Conservation (phyloP, 2,329 filamentous ascomycete species). For the Penicillium sp. region DNA sequence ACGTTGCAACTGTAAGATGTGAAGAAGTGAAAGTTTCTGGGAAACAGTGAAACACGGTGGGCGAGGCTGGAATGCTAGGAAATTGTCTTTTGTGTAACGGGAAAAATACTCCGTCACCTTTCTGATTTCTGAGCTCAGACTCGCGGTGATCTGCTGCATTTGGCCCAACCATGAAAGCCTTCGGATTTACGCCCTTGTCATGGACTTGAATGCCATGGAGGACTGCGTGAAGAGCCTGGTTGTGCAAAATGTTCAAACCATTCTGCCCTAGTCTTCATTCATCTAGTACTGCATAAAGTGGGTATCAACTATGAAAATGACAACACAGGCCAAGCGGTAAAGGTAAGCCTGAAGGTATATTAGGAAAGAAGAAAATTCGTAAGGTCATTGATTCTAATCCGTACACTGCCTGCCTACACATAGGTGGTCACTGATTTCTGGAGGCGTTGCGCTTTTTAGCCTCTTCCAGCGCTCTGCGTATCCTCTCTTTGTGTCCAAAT, state of each 20-base stretch:
- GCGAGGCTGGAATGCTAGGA: not conserved
- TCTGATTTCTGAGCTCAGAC: conserved; percentile 5
- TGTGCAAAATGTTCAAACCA: conserved; percentile 2
- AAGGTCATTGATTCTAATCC: conserved; percentile 12
- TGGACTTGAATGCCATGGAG: not conserved
- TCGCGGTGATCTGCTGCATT: not conserved
- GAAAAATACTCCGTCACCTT: conserved; percentile 17
- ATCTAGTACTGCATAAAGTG: conserved; percentile 9
- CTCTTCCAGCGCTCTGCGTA: conserved; percentile 54
- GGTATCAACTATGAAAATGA: conserved; percentile 8
- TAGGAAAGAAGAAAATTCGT: conserved; percentile 22
- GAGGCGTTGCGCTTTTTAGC: conserved; percentile 57
- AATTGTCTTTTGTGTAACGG: conserved; percentile 9
- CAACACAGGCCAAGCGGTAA: not conserved
- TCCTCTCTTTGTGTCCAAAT: conserved; percentile 48
- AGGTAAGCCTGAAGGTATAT: conserved; percentile 10
- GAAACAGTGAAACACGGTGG: not conserved
- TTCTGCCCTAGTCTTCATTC: conserved; percentile 8
- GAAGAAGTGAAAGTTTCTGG: not conserved
- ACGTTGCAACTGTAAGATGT: not conserved
- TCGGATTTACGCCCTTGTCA: not conserved
- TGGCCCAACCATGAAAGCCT: not conserved
- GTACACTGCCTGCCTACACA: not conserved
- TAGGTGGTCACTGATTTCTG: conserved; percentile 22
- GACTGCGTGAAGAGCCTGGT: not conserved